Base-by-base conservation (phyloP, 2,329 filamentous ascomycete genomes). In the Aspergillus spinulosporus region DNA sequence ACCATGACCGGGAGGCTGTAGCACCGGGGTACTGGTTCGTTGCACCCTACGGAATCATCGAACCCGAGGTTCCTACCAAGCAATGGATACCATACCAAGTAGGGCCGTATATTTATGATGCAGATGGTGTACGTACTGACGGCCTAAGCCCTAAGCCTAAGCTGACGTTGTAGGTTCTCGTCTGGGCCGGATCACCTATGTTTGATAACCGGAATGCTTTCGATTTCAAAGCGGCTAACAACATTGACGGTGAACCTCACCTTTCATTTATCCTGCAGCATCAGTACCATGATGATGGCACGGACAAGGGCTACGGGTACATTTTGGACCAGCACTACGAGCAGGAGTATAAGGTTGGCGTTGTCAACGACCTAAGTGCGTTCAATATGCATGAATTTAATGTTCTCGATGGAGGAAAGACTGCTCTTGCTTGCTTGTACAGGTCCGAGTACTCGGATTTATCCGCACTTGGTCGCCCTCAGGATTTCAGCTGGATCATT, bases 81-180 rank as follows among this genome's bases (percentile, higher is more conserved):
- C 64, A 63, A 44, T 68, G 62, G 59, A 70, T 74, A 52, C 76
- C 77, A 48, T 67, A 74, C 59, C 77, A 80, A 64, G 71, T 76
- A 40, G 77, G 78, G 4, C 74, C 78, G 28, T 75, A 80, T 61
- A 80, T 81, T 37, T 80, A 78, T 62, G 78, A 81, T 64, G 77
- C 75, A 59, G 69, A 73, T 64, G 78, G 78, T 49, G 72, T 75
- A 68, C 49, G 69, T 62, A 45, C 50, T 26, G 14, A 3, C 28
- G 34, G 49, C 40, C 34, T 11, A 31, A 15, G 3, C 40, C 14
- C 8, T 45, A 32, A 26, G 5, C 12, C 46, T 49, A 49, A 62
- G 45, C 49, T 50, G 44, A 57, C 54, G 52, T 55, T 28, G 44
- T 52, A 63, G 60, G 34, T 48, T 67, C 72, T 82, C 42, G 67